Evolutionary conservation across 2,329 filamentous ascomycete genomes (phyloP), one percentile per base, ranked within the genome.

Genomic region (Colletotrichum orbiculare): DNA sequence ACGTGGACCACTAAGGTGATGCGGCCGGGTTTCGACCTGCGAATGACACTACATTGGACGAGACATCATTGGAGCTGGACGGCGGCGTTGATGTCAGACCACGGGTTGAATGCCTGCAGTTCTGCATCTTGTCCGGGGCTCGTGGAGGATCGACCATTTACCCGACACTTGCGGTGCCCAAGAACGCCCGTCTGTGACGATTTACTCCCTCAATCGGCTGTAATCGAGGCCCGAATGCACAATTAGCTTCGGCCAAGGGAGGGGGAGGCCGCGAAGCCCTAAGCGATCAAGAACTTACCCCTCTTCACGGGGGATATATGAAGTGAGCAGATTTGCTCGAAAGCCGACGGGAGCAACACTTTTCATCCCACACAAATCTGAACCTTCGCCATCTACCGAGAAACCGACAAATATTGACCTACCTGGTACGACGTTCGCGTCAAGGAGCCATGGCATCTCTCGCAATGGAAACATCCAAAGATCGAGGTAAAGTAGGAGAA

Each of bases 401-500:
- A n/a, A 54, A 12, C 35, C 48, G 2, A 11, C 12, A 43, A 11
- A 25, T 5, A 25, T 4, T 33, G 8, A 49, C 46, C 45, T 34
- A 62, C 62, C 39, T 42, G 62, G 62, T 65, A 65, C 58, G 62
- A 52, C 46, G 52, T 37, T 62, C 46, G 39, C 58, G 66, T 57
- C 67, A 56, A 71, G 68, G 64, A 72, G 69, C 67, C 57, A 69
- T 67, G 67, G 66, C 66, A 68, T 66, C 72, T 74, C 56, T 71
- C 74, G 74, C 73, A 68, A 75, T 74, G 71, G 72, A 74, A 69
- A 67, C 72, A 73, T 75, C 71, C 17, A 67, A 69, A 73, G 74
- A 77, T 81, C 79, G 77, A 82, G 79, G 79, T 82, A 82, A 81
- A 76, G 78, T 78, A 71, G 69, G 70, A 75, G 73, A 78, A 79